Evolutionary conservation across 768 basidiomycete species (phyloP).

Genomic region (Infundibulicybe gibba): DNA sequence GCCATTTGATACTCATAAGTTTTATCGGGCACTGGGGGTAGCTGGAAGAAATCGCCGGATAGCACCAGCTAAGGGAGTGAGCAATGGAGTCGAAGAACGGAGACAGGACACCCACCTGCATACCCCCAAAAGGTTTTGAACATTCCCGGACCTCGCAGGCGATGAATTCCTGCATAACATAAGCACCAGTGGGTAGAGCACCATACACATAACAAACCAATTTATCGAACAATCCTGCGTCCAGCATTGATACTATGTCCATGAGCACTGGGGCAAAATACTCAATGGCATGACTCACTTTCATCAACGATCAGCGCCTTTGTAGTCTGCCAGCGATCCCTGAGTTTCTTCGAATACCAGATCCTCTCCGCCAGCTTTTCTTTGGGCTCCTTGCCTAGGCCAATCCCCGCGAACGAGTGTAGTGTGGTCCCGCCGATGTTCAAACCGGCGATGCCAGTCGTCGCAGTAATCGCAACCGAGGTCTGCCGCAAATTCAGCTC

Average conservation of each 20-base stretch:
- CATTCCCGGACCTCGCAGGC: slow-evolving; percentile 37
- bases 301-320: slow-evolving; percentile 70
- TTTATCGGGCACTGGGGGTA: slow-evolving; percentile 64
- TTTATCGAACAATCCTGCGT: slow-evolving; percentile 68
- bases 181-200: slow-evolving; percentile 12
- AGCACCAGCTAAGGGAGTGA: slow-evolving; percentile 49
- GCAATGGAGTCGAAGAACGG: neutral
- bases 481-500: slow-evolving; percentile 19
- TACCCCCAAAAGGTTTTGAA: slow-evolving; percentile 57
- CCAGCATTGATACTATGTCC: slow-evolving; percentile 67
- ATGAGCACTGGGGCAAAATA: neutral
- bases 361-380: slow-evolving; percentile 38
- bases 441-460: slow-evolving; percentile 61
- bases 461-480: slow-evolving; percentile 58
- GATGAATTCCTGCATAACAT: slow-evolving; percentile 35
- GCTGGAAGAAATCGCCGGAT: slow-evolving; percentile 79
- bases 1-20: slow-evolving; percentile 34
- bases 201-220: slow-evolving; percentile 37
- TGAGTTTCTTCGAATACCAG: slow-evolving; percentile 6
- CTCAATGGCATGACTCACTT: slow-evolving; percentile 33
- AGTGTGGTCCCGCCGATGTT: slow-evolving; percentile 71
- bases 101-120: slow-evolving; percentile 40
- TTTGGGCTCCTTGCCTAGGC: slow-evolving; percentile 48
- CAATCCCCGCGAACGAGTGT: slow-evolving; percentile 65
- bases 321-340: slow-evolving; percentile 47